phyloP scores from a whole-genome alignment of 192 early-diverging fungal genomes.

The Allomyces macrogynus region DNA sequence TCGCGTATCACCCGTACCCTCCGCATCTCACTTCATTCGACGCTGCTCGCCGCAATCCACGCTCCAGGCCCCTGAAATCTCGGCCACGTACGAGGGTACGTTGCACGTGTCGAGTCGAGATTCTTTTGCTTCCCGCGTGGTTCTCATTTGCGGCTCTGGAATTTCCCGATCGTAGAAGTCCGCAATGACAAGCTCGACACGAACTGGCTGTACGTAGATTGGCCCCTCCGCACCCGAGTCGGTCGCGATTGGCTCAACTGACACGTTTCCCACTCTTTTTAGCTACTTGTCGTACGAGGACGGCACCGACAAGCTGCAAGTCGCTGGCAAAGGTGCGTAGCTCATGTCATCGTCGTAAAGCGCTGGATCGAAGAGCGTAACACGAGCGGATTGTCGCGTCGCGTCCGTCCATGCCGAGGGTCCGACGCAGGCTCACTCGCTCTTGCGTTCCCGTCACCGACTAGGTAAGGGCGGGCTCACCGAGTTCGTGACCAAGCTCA shows the following conservation, averaged over 20 bases:
- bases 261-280: no score
- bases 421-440: no score
- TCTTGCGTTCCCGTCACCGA: not conserved
- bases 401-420: no score
- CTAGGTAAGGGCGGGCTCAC: slow-evolving; percentile 31
- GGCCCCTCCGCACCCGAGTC: slow-evolving; percentile 3
- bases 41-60: no score
- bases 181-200: slow-evolving; percentile 31
- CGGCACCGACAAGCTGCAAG: slow-evolving; percentile 19
- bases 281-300: slow-evolving; percentile 9
- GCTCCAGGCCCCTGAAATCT: no score
- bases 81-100: no score
- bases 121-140: no score
- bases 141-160: no score
- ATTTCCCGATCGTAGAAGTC: slow-evolving; percentile 10
- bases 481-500: slow-evolving; percentile 37
- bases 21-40: no score
- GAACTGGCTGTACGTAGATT: slow-evolving; percentile 41
- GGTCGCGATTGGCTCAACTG: no score
- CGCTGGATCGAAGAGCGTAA: slow-evolving; percentile 15
- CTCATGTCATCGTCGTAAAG: not conserved
- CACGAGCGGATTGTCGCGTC: slow-evolving; percentile 6
- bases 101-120: no score
- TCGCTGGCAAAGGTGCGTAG: slow-evolving; percentile 14
- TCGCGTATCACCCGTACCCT: no score